Conservation (phyloP, 345 rosid genomes). For the Euphorbia pulcherrima region DNA sequence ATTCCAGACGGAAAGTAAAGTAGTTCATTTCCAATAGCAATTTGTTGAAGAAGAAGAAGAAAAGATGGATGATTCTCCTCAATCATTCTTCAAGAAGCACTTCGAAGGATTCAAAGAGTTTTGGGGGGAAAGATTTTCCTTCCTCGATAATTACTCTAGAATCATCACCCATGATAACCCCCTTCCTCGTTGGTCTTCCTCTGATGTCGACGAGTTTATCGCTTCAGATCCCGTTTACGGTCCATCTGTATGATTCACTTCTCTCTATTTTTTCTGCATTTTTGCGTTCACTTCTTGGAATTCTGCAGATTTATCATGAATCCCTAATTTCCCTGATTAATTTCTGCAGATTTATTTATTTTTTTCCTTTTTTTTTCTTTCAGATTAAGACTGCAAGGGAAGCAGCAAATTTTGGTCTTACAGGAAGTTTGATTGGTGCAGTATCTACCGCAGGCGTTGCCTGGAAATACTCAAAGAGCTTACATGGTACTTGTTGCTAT, state of each 20-base stretch:
- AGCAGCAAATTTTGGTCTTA: slow-evolving; percentile 47
- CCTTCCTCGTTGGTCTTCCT: slow-evolving; percentile 73
- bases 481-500: slow-evolving; percentile 53
- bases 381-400: slow-evolving; percentile 90
- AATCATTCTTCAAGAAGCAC: slow-evolving; percentile 44
- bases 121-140: slow-evolving; percentile 57
- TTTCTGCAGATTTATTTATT: too few relatives aligned
- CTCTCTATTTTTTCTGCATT: background rate
- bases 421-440: slow-evolving; percentile 71
- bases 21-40: too few relatives aligned
- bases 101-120: slow-evolving; percentile 60
- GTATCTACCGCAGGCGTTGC: slow-evolving; percentile 72
- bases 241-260: slow-evolving; percentile 46
- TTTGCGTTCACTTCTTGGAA: too few relatives aligned
- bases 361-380: background rate
- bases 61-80: slow-evolving; percentile 11
- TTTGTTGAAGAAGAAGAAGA: background rate
- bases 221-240: slow-evolving; percentile 84
- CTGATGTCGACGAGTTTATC: slow-evolving; percentile 77
- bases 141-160: slow-evolving; percentile 52
- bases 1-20: too few relatives aligned
- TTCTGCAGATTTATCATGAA: too few relatives aligned
- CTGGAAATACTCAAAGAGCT: slow-evolving; percentile 84
- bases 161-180: slow-evolving; percentile 54
- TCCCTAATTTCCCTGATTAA: background rate